Conservation (phyloP, 805 yeast genomes). For the Zygosaccharomyces bailii region DNA sequence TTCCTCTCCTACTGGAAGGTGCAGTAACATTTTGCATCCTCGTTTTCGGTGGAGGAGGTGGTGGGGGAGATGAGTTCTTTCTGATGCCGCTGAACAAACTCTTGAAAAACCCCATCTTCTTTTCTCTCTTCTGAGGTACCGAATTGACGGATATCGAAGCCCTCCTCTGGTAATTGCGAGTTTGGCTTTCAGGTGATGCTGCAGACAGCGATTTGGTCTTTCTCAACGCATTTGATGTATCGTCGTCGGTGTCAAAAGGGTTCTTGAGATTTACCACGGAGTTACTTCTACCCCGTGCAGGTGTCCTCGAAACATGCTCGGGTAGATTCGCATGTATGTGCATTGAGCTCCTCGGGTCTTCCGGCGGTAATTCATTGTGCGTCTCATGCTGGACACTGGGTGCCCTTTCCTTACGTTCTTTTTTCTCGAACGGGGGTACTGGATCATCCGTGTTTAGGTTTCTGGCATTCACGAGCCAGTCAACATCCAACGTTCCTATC, state of each 20-base stretch:
- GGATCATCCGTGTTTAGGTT: conserved; percentile 11
- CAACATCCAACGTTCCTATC: conserved; percentile 28
- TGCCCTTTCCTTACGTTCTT: not conserved
- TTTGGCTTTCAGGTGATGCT: conserved; percentile 9
- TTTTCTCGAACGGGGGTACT: conserved; percentile 1
- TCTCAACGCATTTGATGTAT: conserved; percentile 17
- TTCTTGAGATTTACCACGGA: not conserved
- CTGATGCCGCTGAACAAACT: conserved; percentile 34
- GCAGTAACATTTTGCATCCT: no score
- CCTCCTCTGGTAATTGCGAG: conserved; percentile 6
- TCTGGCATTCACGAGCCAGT: conserved; percentile 30
- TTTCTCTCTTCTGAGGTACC: conserved; percentile 25
- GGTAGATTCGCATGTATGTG: conserved; percentile 7
- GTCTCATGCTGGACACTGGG: conserved; percentile 3
- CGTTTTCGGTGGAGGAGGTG: conserved; percentile 1
- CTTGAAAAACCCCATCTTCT: conserved; percentile 37
- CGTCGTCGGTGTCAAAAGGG: not conserved
- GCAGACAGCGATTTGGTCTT: conserved; percentile 36
- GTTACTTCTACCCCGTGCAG: conserved; percentile 5
- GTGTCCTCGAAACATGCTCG: not conserved
- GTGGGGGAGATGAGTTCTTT: conserved; percentile 10
- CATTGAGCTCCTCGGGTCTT: conserved; percentile 12
- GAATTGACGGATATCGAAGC: conserved; percentile 10
- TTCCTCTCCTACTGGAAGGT: conserved; percentile 15
- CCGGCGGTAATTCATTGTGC: conserved; percentile 6